Base-by-base conservation (phyloP, 805 yeast genomes). In the Candida xiaguanensis region DNA sequence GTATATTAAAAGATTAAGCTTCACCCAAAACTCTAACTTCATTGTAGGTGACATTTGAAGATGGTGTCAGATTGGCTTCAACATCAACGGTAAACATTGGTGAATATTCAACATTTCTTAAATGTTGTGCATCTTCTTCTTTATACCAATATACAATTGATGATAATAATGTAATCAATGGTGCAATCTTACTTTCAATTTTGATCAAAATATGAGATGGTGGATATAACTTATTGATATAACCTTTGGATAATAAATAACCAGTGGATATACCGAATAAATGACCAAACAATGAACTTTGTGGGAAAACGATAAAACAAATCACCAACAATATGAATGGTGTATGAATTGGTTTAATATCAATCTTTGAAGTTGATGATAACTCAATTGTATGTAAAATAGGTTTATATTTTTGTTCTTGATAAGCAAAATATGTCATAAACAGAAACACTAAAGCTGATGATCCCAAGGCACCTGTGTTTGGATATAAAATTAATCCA, bases 401-500 rank as follows among this genome's bases (percentile, higher is more conserved):
- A 9, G 82, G 80, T 17, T 59, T 57, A 38, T 43, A 39, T 19
- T 42, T 46, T 50, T 58, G 66, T 48, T 65, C 72, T 47, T 60
- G 61, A 48, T 72, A 75, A n/a, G 85, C 77, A 46, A 65, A 75
- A 60, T 72, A 84, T 3, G 80, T 77, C 42, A 78, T 51, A 49
- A 87, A 74, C 38, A 88, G 73, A 53, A 86, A 86, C 23, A 76
- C 75, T 77, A 90, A 76, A 1, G 82, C 95, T 37, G 86, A 77
- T 16, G 88, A 73, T 1, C 95, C 95, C 14, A 80, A 59, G 2
- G 78, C 81, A 8, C 73, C 65, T 1, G 74, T 63, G 3, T 67
- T 52, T 8, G 85, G 83, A 43, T 67, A 78, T 12, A 83, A 62
- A 4, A 67, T 8, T 43, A 63, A 47, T 1, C 82, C 81, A 4